phyloP scores from a whole-genome alignment of 352 stramenopile genomes.

The Globisporangium rhizosaccharum region DNA sequence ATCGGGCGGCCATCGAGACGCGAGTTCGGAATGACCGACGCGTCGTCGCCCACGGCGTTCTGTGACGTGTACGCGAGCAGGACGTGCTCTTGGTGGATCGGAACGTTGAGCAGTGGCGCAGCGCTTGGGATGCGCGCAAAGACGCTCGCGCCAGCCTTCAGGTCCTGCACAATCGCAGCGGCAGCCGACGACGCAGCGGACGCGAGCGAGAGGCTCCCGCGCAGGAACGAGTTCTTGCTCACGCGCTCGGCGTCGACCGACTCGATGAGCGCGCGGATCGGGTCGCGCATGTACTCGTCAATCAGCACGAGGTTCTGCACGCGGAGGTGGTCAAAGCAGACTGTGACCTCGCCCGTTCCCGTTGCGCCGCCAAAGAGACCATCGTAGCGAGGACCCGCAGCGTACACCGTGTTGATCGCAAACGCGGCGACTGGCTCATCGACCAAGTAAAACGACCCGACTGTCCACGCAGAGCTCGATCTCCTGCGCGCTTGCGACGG shows the following conservation, averaged over 20 bases:
- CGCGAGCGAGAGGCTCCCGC: constrained; percentile 44
- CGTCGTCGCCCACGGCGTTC: constrained; percentile 29
- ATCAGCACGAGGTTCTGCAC: constrained; percentile 46
- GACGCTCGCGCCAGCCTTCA: constrained; percentile 45
- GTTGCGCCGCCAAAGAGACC: constrained; percentile 45
- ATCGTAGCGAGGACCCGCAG: constrained; percentile 48
- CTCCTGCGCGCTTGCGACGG: constrained; percentile 38
- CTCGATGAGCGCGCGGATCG: constrained; percentile 58
- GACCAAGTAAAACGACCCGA: constrained; percentile 62
- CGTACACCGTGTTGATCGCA: constrained; percentile 48
- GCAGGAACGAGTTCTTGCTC: constrained; percentile 40
- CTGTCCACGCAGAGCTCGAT: constrained; percentile 39
- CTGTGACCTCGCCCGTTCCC: constrained; percentile 42
- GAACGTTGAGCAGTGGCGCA: constrained; percentile 41
- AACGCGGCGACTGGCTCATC: constrained; percentile 47
- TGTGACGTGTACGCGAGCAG: constrained; percentile 43
- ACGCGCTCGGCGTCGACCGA: constrained; percentile 59
- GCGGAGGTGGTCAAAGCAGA: constrained; percentile 43
- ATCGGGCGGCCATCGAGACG: constrained; percentile 53
- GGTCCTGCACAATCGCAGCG: constrained; percentile 64
- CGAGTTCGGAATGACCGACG: constrained; percentile 35
- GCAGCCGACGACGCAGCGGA: constrained; percentile 57
- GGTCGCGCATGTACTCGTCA: constrained; percentile 62
- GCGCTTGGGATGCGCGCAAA: constrained; percentile 52
- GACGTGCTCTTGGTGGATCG: constrained; percentile 42